Evolutionary conservation across 768 basidiomycete genomes (phyloP), one percentile per base, ranked within the genome.

Genomic region (Pisolithus tinctorius): DNA sequence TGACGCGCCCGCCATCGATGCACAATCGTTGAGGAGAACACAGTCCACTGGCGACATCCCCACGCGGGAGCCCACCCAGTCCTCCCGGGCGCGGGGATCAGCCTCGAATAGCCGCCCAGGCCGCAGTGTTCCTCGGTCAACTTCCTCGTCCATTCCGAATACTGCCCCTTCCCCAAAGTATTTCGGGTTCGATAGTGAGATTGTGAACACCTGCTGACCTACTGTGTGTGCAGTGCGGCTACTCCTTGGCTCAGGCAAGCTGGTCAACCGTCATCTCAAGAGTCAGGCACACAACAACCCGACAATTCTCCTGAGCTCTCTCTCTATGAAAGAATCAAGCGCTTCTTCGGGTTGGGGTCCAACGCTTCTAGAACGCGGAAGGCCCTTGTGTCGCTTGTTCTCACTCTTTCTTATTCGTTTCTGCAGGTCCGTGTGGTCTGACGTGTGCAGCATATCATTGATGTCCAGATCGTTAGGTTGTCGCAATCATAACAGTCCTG

Each of bases 261-360:
- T 26, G 52, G 46, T 58, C 59, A 62, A 46, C 29, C 51, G 45
- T 54, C 60, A 39, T 17, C 55, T 43, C 54, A 40, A 45, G 43
- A 53, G 16, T 11, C 53, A 23, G 42, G 27, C 11, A 9, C 36
- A 2, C 60, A 47, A 45, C 51, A 45, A 30, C 41, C 4, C 30
- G 50, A 39, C 61, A 36, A 23, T 55, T 45, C 47, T 47, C 55
- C 6, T 25, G 29, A n/a, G 42, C 20, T 13, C 58, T 47, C 70
- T 6, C 48, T 59, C 4, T 49, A 59, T 26, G 61, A 58, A 10
- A 59, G 55, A 25, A 11, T 69, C 5, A 63, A 77, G 57, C 58
- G 64, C 4, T 71, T 73, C 55, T 64, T 85, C 39, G 84, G 84
- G 3, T 60, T 80, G 48, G 84, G 84, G 6, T 69, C 73, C 11